phyloP scores from a whole-genome alignment of 306 rosid species.

The Luffa aegyptiaca region DNA sequence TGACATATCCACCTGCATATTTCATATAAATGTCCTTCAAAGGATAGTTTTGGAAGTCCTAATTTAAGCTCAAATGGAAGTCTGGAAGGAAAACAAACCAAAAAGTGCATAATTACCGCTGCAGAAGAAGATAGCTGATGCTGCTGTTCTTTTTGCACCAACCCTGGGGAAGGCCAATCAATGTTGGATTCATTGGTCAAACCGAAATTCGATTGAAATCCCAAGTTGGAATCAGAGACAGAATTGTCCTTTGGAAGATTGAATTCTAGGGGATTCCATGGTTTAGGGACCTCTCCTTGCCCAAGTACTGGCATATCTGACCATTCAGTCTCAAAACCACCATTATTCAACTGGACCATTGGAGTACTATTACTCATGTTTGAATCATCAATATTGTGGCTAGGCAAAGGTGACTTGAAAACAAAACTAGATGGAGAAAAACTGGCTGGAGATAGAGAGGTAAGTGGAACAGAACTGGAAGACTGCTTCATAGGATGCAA shows the following conservation, averaged over 20 bases:
- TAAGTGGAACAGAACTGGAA: slow-evolving; percentile 17
- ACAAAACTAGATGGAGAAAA: slow-evolving; percentile 22
- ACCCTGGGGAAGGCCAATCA: slow-evolving; percentile 27
- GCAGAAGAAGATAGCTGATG: slow-evolving; percentile 31
- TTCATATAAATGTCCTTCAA: slow-evolving; percentile 7
- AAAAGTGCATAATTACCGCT: slow-evolving; percentile 27
- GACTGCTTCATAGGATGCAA: slow-evolving; percentile 26
- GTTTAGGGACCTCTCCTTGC: slow-evolving; percentile 25
- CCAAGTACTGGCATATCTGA: slow-evolving; percentile 13
- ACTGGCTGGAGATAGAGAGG: slow-evolving; percentile 16
- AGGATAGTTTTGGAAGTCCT: not conserved
- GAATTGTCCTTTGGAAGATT: slow-evolving; percentile 25
- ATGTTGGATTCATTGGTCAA: slow-evolving; percentile 33
- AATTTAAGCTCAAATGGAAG: not conserved
- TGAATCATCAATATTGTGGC: slow-evolving; percentile 22
- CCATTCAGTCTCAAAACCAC: slow-evolving; percentile 27
- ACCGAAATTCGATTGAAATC: slow-evolving; percentile 24
- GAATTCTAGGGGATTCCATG: slow-evolving; percentile 28
- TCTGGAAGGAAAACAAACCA: slow-evolving; percentile 4
- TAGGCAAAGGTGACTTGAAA: slow-evolving; percentile 20
- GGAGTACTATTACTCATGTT: slow-evolving; percentile 22
- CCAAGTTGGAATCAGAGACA: slow-evolving; percentile 32
- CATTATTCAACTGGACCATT: slow-evolving; percentile 8
- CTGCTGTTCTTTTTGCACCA: slow-evolving; percentile 32
- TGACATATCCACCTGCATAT: slow-evolving; percentile 47